These are phyloP conservation scores for Corymbia citriodora DNA, from an alignment of 441 rosid genomes.

Conservation along the genomic window DNA sequence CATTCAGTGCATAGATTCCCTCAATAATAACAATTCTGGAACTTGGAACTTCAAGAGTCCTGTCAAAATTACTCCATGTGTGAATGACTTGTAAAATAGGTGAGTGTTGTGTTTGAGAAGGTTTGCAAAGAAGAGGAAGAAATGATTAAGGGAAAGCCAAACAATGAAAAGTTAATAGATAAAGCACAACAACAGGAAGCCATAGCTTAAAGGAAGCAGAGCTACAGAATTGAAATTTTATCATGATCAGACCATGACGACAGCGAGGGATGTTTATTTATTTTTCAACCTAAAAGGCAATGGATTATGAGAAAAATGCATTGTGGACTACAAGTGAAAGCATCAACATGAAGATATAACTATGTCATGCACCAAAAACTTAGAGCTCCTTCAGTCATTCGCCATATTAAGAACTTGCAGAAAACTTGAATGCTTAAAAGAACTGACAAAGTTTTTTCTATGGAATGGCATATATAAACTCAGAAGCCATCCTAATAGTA, in stretches of 20 bases:
- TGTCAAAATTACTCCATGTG: constrained; percentile 21
- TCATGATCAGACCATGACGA: neutral
- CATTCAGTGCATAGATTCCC: constrained; percentile 95
- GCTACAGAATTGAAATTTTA: neutral
- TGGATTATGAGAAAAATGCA: neutral
- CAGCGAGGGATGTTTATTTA: neutral
- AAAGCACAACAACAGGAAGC: neutral
- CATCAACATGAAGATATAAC: neutral
- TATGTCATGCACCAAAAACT: neutral
- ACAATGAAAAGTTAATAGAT: neutral
- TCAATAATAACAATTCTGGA: constrained; percentile 90
- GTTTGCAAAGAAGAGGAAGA: neutral
- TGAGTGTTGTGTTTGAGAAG: neutral
- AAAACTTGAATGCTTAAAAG: neutral
- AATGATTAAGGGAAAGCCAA: neutral
- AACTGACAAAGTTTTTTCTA: neutral
- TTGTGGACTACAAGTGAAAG: neutral
- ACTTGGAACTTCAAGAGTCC: constrained; percentile 87
- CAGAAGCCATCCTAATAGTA: neutral
- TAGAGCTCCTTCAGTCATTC: neutral
- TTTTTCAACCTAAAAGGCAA: neutral
- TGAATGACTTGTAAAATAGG: neutral
- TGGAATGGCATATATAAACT: neutral
- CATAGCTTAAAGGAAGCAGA: neutral
- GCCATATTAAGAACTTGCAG: neutral